Base-by-base conservation (phyloP, 2,329 filamentous ascomycete genomes). In the Diplodia seriata region DNA sequence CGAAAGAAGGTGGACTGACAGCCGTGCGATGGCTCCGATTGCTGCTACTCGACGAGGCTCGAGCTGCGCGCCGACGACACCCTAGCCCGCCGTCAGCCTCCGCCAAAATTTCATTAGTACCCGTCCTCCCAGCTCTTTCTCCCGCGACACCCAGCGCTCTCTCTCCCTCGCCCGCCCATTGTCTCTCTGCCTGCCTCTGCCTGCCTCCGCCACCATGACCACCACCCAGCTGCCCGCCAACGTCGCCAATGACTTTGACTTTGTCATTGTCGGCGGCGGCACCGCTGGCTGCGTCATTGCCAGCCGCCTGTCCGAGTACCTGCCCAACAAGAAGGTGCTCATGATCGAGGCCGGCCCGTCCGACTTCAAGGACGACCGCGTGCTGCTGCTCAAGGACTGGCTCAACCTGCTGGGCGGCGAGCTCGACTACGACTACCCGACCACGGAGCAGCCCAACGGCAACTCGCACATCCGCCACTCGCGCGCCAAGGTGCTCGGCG, bases 391-490 rank as follows among this genome's bases (percentile, higher is more conserved):
- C 73, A 93, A 93, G 76, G 89, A 96, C 80, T 97, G 93, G 93
- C 84, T 97, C 71, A 88, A 86, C 71, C 84, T 97, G 62, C 87
- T 97, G 33, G 93, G 93, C 71, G 92, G 92, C 75, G 79, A 97
- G 76, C 86, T 97, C 70, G 93, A 97, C 82, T 97, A 94, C 80
- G 93, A 97, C 81, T 97, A 97, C 81, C 87, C 87, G 75, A 97
- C 93, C 40, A 92, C 89, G 57, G 92, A 96, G 81, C 93, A 97
- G 83, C 93, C 93, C 71, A 95, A 81, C 87, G 92, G 93, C 76
- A 97, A 97, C 84, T 95, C 91, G 68, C 87, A 93, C 82, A 97
- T 97, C 82, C 89, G 93, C 71, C 93, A 97, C 83, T 96, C 93
- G 15, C 90, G 93, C 70, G 93, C 93, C 71, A 97, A 97, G 84